A percentile compares a stretch with the other conserved stretches of the same genome.
phyloP scores from a whole-genome alignment of 2,329 filamentous ascomycete genomes.

The Fusarium sambucinum region DNA sequence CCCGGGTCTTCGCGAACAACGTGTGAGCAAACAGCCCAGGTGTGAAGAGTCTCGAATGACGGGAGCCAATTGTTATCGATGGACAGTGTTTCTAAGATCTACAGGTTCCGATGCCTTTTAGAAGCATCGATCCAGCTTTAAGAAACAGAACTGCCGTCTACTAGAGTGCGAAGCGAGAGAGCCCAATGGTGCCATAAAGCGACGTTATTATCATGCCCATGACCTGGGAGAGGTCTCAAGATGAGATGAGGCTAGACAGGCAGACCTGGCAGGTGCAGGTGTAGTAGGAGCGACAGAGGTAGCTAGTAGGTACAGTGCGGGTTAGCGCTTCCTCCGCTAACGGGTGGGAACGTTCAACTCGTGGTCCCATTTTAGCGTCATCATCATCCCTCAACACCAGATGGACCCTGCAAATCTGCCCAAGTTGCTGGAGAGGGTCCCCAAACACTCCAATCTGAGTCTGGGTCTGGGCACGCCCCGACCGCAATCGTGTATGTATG shows the following conservation, averaged over 20 bases:
- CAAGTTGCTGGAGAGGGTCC: slow-evolving; percentile 25
- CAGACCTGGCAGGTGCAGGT: not conserved
- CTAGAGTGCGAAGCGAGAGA: slow-evolving; percentile 10
- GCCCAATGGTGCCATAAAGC: slow-evolving; percentile 32
- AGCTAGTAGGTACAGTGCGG: slow-evolving; percentile 18
- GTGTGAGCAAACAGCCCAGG: slow-evolving; percentile 41
- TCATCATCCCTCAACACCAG: slow-evolving; percentile 43
- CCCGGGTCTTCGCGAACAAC: slow-evolving; percentile 46
- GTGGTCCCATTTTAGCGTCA: slow-evolving; percentile 48
- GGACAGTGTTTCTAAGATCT: slow-evolving; percentile 28
- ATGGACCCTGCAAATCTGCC: slow-evolving; percentile 36
- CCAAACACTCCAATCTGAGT: slow-evolving; percentile 14
- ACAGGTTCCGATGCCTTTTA: slow-evolving; percentile 19
- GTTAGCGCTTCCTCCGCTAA: slow-evolving; percentile 2
- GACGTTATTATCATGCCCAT: slow-evolving; percentile 1
- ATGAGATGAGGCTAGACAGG: not conserved
- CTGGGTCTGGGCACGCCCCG: not conserved
- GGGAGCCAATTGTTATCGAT: slow-evolving; percentile 18
- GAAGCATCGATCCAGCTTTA: slow-evolving; percentile 7
- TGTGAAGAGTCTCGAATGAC: slow-evolving; percentile 31
- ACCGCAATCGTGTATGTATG: slow-evolving; percentile 7
- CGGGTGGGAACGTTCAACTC: slow-evolving; percentile 16
- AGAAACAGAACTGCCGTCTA: slow-evolving; percentile 10
- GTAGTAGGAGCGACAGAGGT: not conserved
- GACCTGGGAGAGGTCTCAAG: not conserved